These are phyloP conservation scores for Hirschfeldia incana DNA, from an alignment of 345 rosid genomes.

Conservation along the genomic window DNA sequence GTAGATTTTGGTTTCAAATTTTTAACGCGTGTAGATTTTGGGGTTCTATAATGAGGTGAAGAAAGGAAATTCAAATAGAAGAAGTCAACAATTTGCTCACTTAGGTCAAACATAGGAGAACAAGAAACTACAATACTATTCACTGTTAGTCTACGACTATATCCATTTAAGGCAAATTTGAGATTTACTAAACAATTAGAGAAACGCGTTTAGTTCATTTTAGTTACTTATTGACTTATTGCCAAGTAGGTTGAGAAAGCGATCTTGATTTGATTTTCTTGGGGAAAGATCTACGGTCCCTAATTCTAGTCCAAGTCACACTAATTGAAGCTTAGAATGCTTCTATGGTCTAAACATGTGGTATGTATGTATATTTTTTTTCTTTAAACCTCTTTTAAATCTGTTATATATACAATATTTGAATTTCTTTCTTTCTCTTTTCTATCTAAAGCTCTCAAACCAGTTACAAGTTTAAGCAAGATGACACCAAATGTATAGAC, in stretches of 20 bases:
- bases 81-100: constrained; percentile 1
- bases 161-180: background rate
- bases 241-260: background rate
- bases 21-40: background rate
- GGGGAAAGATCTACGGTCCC: background rate
- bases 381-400: background rate
- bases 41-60: background rate
- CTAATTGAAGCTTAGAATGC: background rate
- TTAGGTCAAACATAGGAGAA: background rate
- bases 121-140: background rate
- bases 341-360: background rate
- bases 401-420: no score
- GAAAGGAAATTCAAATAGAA: background rate
- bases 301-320: background rate
- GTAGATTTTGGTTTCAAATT: background rate
- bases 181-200: background rate
- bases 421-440: background rate
- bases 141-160: background rate
- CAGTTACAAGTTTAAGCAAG: constrained; percentile 23
- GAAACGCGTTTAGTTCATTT: constrained; percentile 4
- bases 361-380: background rate
- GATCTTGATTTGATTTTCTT: background rate
- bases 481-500: constrained; percentile 33
- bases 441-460: constrained; percentile 16
- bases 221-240: background rate